Evolutionary conservation across 306 rosid species (phyloP).

Genomic region (Echinosophora koreensis): DNA sequence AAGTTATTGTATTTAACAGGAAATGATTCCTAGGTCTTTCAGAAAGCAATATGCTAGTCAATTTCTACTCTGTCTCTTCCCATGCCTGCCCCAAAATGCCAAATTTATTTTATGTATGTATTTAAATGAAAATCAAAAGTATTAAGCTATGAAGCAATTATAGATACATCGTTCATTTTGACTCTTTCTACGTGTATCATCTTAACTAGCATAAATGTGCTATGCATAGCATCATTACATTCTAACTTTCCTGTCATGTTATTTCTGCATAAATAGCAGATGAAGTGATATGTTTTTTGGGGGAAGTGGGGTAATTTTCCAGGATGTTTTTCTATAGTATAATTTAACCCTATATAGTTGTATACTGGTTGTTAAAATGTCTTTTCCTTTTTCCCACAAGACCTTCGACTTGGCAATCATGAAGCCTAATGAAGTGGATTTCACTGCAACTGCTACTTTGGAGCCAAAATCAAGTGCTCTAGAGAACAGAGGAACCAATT

Average conservation of each 20-base stretch:
- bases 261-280: slow-evolving; percentile 8
- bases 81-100: not conserved
- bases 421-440: slow-evolving; percentile 82
- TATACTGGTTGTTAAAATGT: slow-evolving; percentile 24
- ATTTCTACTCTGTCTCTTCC: not conserved
- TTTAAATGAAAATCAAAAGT: not conserved
- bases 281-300: not conserved
- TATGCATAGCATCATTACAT: not conserved
- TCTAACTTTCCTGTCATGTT: not conserved
- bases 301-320: not conserved
- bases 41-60: not conserved
- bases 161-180: not conserved
- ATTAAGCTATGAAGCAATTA: slow-evolving; percentile 23
- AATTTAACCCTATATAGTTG: not conserved
- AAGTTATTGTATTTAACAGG: slow-evolving; percentile 15
- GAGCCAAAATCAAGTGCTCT: slow-evolving; percentile 57
- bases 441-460: slow-evolving; percentile 77
- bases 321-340: not conserved
- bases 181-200: not conserved
- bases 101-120: not conserved
- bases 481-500: slow-evolving; percentile 30
- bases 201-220: not conserved
- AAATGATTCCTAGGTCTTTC: not conserved
- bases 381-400: slow-evolving; percentile 47
- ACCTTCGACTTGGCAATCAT: slow-evolving; percentile 89